Base-by-base conservation (phyloP, 2,329 filamentous ascomycete species). In the Colletotrichum navitas region DNA sequence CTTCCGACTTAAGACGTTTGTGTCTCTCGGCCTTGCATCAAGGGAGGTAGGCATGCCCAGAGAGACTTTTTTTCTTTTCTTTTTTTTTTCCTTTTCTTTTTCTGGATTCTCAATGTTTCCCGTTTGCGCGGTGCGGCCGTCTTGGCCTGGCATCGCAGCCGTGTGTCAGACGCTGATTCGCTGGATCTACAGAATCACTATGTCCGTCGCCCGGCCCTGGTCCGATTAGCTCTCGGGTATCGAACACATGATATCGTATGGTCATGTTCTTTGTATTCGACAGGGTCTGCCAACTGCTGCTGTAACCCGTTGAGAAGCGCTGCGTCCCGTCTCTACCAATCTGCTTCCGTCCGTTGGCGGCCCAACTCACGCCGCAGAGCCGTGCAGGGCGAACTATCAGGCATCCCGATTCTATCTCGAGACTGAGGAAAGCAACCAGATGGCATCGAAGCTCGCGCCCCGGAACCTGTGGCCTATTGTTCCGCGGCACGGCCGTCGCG, bases 151-250 rank as follows among this genome's bases (percentile, higher is more conserved):
- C 32, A 60, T 65, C 54, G 51, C 41, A 47, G 60, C 51, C 60
- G 69, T 72, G 72, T 73, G 69, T 72, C 68, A 72, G 55, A 61
- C 21, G 54, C n/a, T 73, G 63, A 73, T 73, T 73, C 72, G 72
- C 61, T 65, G 55, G 16, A 54, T 39, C 56, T 58, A 34, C n/a
- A 68, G 51, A 61, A 41, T 72, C 55, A 62, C 66, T 55, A 52
- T 41, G 32, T 62, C 70, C 70, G 66, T 39, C 45, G 54, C 29
- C 60, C 65, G 65, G 65, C 65, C 45, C 68, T 63, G 64, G 34
- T 49, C 65, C 68, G 59, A 26, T 43, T 54, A 54, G 39, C 34
- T 55, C 47, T 68, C 41, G 59, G 54, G 49, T 52, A 67, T 41
- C 18, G 26, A 71, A 55, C 68, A 68, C 65, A 52, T 68, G 59